Percentiles rank a stretch among this genome's conserved stretches.
phyloP scores from a whole-genome alignment of 495 filamentous ascomycete genomes.

The Friedmanniomyces endolithicus region DNA sequence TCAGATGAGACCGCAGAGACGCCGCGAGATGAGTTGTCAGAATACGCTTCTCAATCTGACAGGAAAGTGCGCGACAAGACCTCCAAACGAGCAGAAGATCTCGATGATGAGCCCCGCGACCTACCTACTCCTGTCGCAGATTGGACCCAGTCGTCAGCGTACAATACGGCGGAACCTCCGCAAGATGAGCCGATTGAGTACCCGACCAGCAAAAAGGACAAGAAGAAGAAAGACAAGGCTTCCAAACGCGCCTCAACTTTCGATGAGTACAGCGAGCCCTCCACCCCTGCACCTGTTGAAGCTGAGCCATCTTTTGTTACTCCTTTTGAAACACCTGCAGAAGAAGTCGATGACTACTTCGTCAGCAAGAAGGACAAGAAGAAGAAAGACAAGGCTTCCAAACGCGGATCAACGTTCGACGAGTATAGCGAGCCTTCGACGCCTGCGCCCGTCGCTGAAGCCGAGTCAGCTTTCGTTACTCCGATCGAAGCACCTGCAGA shows the following conservation, averaged over 20 bases:
- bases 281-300: neutral
- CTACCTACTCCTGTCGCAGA: neutral
- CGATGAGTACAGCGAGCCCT: neutral
- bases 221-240: neutral
- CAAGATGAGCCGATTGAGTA: neutral
- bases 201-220: slow-evolving; percentile 14
- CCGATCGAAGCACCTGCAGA: neutral
- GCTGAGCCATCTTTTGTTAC: neutral
- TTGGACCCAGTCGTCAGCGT: neutral
- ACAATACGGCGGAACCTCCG: neutral
- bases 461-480: neutral
- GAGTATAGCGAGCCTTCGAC: neutral
- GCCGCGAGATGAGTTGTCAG: neutral
- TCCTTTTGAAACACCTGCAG: neutral
- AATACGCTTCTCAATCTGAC: neutral
- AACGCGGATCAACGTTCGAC: neutral
- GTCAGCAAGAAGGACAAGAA: slow-evolving; percentile 22
- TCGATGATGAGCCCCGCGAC: neutral
- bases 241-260: neutral
- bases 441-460: neutral
- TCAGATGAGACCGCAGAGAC: neutral
- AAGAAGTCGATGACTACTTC: neutral
- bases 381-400: slow-evolving; percentile 16
- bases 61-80: neutral
- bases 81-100: neutral